These are phyloP conservation scores for Pilobolus umbonatus DNA, from an alignment of 192 early-diverging fungal species.

Conservation along the genomic window DNA sequence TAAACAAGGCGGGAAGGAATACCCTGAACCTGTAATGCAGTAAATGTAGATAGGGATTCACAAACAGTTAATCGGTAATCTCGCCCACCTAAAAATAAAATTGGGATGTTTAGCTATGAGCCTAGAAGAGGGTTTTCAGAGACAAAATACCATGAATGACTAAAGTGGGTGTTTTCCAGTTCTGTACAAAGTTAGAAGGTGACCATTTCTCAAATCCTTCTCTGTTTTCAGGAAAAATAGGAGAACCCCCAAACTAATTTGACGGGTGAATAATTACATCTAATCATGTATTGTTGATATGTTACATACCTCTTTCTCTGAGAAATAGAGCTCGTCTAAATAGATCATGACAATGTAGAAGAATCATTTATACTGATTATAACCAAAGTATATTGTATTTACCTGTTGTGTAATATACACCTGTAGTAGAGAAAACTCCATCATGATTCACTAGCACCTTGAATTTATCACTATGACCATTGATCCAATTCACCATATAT, in stretches of 20 bases:
- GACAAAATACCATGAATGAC: constrained; percentile 62
- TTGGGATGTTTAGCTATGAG: neutral
- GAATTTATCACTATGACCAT: constrained; percentile 67
- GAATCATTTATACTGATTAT: neutral
- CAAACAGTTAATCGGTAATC: constrained; percentile 69
- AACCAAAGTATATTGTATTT: neutral
- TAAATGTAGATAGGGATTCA: constrained; percentile 70
- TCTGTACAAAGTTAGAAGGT: constrained; percentile 62
- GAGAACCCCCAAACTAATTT: constrained; percentile 57
- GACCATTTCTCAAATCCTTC: constrained; percentile 60
- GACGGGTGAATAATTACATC: neutral
- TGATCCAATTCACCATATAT: constrained; percentile 84
- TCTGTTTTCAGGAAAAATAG: constrained; percentile 45
- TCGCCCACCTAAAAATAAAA: constrained; percentile 23
- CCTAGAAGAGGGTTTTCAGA: neutral
- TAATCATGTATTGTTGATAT: neutral
- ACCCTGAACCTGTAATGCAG: constrained; percentile 67
- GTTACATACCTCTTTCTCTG: constrained; percentile 56
- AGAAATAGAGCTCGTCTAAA: constrained; percentile 75
- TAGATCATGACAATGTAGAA: neutral
- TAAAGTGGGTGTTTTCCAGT: constrained; percentile 75
- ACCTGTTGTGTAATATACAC: constrained; percentile 58
- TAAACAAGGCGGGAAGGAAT: constrained; percentile 66
- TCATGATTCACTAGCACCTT: constrained; percentile 66
- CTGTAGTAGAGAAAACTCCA: constrained; percentile 60